Percentiles rank a stretch among this genome's conserved stretches.
These are phyloP conservation scores for Neoarthrinium moseri DNA, from an alignment of 2,329 filamentous ascomycete species.

Conservation along the genomic window DNA sequence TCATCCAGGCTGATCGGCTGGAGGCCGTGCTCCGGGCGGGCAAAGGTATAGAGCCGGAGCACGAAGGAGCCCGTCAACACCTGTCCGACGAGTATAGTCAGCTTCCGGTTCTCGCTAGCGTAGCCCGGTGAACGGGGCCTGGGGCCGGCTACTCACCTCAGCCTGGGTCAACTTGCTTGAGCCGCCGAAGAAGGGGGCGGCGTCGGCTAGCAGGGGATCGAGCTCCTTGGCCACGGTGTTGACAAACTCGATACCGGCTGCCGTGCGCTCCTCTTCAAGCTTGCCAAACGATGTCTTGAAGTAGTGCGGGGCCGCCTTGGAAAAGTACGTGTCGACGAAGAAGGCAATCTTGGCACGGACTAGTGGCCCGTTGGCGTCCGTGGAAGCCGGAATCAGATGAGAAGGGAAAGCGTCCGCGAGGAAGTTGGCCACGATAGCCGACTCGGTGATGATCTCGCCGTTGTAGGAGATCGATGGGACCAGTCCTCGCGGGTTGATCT, in stretches of 20 bases:
- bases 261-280: constrained; percentile 48
- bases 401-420: constrained; percentile 68
- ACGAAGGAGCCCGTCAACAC: constrained; percentile 67
- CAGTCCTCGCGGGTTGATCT: constrained; percentile 76
- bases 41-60: constrained; percentile 54
- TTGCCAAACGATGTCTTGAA: constrained; percentile 33
- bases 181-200: constrained; percentile 63
- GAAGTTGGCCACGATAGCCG: constrained; percentile 71
- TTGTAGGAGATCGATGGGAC: constrained; percentile 70
- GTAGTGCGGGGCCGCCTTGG: constrained; percentile 50
- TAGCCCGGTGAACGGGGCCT: background rate
- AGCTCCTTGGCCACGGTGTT: constrained; percentile 65
- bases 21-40: constrained; percentile 54
- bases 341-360: constrained; percentile 66
- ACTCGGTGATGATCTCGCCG: constrained; percentile 70
- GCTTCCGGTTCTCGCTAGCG: too few relatives aligned
- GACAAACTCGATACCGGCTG: constrained; percentile 49
- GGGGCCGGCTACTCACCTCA: constrained; percentile 55
- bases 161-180: constrained; percentile 66
- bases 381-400: constrained; percentile 59
- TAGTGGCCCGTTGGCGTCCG: constrained; percentile 54
- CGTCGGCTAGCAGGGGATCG: constrained; percentile 63
- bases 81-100: too few relatives aligned
- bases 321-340: constrained; percentile 69
- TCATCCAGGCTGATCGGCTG: constrained; percentile 47